These are phyloP conservation scores for Hirsutella thompsonii DNA, from an alignment of 2,329 filamentous ascomycete species.

Conservation along the genomic window DNA sequence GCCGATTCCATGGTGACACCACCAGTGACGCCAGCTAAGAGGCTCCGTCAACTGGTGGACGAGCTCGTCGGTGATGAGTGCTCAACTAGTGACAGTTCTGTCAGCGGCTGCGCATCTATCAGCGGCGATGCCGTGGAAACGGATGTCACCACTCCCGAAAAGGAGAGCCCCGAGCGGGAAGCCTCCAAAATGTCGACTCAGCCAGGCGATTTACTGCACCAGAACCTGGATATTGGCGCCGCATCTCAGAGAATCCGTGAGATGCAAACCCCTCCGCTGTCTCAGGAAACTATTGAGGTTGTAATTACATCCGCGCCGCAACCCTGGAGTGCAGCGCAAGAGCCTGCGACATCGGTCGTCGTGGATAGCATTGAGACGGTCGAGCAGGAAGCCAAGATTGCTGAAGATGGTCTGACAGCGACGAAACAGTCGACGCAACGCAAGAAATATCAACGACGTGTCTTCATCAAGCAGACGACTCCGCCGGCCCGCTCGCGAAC, in stretches of 20 bases:
- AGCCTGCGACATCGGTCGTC: background rate
- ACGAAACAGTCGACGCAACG: conserved; percentile 12
- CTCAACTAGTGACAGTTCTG: conserved; percentile 26
- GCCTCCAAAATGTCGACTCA: conserved; percentile 14
- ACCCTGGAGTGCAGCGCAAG: background rate
- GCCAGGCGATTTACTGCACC: conserved; percentile 4
- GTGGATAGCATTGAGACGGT: conserved; percentile 14
- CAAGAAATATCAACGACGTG: conserved; percentile 20
- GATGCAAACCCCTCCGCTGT: conserved; percentile 12
- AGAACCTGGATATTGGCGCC: conserved; percentile 5
- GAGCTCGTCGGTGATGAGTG: conserved; percentile 14
- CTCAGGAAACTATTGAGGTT: conserved; percentile 1
- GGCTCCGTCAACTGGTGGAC: conserved; percentile 21
- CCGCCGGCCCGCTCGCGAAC: conserved; percentile 30
- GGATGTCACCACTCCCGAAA: conserved; percentile 37
- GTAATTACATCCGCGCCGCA: conserved; percentile 2
- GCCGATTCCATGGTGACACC: conserved; percentile 35
- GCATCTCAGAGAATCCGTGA: conserved; percentile 18
- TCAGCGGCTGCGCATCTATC: conserved; percentile 13
- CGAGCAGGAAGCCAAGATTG: conserved; percentile 4
- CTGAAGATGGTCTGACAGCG: conserved; percentile 1
- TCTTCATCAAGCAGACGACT: conserved; percentile 19
- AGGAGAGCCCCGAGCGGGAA: conserved; percentile 27
- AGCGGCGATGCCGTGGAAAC: conserved; percentile 19
- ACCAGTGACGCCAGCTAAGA: conserved; percentile 42